Evolutionary conservation across 192 early-diverging fungal species (phyloP).

Genomic region (Kappamyces sp.): DNA sequence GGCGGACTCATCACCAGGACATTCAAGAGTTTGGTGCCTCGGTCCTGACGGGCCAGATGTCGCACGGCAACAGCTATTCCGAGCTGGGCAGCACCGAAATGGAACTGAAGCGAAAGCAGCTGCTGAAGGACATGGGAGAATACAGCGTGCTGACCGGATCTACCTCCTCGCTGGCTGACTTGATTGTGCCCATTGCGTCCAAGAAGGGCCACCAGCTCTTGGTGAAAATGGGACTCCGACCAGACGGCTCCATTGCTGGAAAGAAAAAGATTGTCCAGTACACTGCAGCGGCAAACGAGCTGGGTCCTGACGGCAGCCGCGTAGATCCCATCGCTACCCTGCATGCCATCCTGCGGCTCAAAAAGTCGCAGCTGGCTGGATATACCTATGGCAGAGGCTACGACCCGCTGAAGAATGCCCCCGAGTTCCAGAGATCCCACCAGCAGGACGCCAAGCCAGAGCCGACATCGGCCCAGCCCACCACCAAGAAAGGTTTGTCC

Average conservation of each 20-base stretch:
- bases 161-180: too few relatives aligned
- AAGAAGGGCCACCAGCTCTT: too few relatives aligned
- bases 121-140: conserved; percentile 22
- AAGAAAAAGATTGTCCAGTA: too few relatives aligned
- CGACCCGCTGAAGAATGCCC: conserved; percentile 57
- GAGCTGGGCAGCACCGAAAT: conserved; percentile 54
- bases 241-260: too few relatives aligned
- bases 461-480: neutral
- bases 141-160: neutral
- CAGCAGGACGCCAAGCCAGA: neutral
- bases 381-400: conserved; percentile 55
- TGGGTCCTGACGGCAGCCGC: too few relatives aligned
- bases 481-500: too few relatives aligned
- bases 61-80: conserved; percentile 43
- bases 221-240: too few relatives aligned
- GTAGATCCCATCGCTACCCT: too few relatives aligned
- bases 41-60: conserved; percentile 1
- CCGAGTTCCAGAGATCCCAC: conserved; percentile 45
- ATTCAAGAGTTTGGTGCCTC: conserved; percentile 18
- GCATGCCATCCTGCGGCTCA: too few relatives aligned
- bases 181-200: conserved; percentile 12
- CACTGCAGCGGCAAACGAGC: too few relatives aligned
- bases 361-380: too few relatives aligned
- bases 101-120: conserved; percentile 47
- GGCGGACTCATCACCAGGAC: conserved; percentile 34